Conservation (phyloP, 2,329 filamentous ascomycete genomes). For the Xylaria sp. region DNA sequence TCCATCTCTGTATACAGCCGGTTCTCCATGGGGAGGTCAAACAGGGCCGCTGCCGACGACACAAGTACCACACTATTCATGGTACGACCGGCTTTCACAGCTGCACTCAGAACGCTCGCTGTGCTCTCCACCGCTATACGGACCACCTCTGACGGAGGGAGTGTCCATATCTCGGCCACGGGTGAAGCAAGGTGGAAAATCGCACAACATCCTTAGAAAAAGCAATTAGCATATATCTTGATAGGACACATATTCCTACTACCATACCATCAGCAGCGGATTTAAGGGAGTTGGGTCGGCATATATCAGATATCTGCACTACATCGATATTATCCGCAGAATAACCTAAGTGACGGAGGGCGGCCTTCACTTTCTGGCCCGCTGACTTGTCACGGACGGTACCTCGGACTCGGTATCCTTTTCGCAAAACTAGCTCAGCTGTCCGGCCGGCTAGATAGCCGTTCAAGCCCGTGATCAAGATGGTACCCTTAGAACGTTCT, state of each 20-base stretch:
- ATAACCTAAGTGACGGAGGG: constrained; percentile 42
- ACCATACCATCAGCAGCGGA: constrained; percentile 42
- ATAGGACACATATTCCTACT: background rate
- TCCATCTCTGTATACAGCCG: constrained; percentile 43
- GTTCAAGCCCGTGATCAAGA: constrained; percentile 49
- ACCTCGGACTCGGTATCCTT: constrained; percentile 47
- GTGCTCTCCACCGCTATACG: constrained; percentile 42
- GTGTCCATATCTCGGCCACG: constrained; percentile 41
- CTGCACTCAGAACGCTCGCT: constrained; percentile 41
- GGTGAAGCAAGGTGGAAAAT: constrained; percentile 47
- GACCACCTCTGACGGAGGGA: constrained; percentile 43
- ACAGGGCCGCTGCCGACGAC: constrained; percentile 46
- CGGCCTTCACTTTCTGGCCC: constrained; percentile 44
- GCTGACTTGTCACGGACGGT: constrained; percentile 45
- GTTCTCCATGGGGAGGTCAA: constrained; percentile 40
- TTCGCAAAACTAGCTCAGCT: constrained; percentile 42
- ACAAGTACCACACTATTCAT: constrained; percentile 44
- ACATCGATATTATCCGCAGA: constrained; percentile 41
- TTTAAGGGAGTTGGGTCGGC: constrained; percentile 41
- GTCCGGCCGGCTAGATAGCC: constrained; percentile 48
- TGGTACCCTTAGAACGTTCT: constrained; percentile 24
- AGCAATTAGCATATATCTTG: constrained; percentile 6
- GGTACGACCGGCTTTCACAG: constrained; percentile 37
- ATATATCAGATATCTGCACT: constrained; percentile 44
- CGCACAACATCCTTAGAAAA: constrained; percentile 44